Evolutionary conservation across 129 eudicot species (phyloP), one percentile per base, ranked within the genome.

Genomic region (Pittosporum tobira): DNA sequence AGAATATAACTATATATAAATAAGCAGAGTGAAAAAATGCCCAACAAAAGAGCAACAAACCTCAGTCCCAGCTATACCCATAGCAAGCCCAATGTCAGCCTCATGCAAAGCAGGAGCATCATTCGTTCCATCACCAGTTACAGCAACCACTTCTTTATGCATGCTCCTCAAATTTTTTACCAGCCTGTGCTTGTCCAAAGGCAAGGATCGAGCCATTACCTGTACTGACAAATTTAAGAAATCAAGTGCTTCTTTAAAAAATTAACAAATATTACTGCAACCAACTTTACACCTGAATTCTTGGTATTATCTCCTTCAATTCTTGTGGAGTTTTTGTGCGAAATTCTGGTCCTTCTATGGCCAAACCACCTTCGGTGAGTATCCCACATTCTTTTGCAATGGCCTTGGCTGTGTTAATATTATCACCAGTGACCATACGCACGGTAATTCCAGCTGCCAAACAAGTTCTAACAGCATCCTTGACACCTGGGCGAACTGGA

Each of bases 21-120:
- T 30, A 22, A 9, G 19, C 58, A 10, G 14, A 16, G 31, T 50
- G 14, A 18, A 30, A n/a, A 2, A 10, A 4, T 31, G 52, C 49
- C 22, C 21, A 0, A 5, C 13, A 8, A 29, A 21, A 57, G 54
- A 52, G 23, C 40, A 25, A 59, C 79, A 40, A 57, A 91, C 98
- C 98, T 91, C 98, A 42, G 98, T 91, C 67, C 98, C 98, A 15
- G 94, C 83, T 49, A 91, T 91, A 49, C 98, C 98, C 98, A 91
- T 91, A 27, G 98, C 98, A 57, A 91, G 81, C 67, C 98, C 98
- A 22, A 91, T 91, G 67, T 91, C 98, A 20, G 98, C 75, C 71
- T 91, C 98, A 31, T 87, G 89, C 79, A 91, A 69, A 20, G 98
- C 98, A 19, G 98, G 98, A 40, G 98, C 98, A 72, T 91, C 98